Evolutionary conservation across 192 early-diverging fungal species (phyloP), one percentile per base, ranked within the genome.

Genomic region (Coemansia erecta): DNA sequence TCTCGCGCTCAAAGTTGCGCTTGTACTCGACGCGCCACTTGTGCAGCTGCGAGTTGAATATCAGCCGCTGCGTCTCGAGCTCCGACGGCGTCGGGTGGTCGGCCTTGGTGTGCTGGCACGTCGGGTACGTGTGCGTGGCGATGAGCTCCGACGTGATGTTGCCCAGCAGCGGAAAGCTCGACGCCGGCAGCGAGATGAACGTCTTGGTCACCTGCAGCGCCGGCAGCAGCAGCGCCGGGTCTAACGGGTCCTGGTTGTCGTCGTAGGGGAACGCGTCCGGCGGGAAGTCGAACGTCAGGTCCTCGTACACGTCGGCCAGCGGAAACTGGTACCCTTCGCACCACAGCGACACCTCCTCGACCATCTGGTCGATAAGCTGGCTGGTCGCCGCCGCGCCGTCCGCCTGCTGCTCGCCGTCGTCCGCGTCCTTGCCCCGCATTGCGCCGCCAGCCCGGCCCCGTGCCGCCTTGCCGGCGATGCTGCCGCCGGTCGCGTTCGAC

Each of bases 41-140:
- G 40, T 67, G 60, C 23, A 89, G 66, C 33, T 87, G 79, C 45
- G 87, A 85, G 58, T 90, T 89, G 37, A 87, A 86, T 9, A 90
- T 83, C 22, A 84, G 72, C 17, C 84, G 80, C 54, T 88, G 86
- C 35, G 82, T 68, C 42, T 91, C 89, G 31, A 91, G 76, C 63
- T 91, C 89, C 0, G 82, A 71, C 12, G 89, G 89, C 57, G 77
- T 77, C 58, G 83, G 83, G 45, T 82, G 82, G 35, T 85, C 83
- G 6, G 85, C 78, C 58, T 82, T 85, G 3, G 77, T 85, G 69
- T 91, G 89, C 60, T 86, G 68, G 66, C 89, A 91, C 19, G 82
- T 85, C 18, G 87, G 85, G 53, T 86, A 79, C 62, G 84, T 82
- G 64, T 90, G 89, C 63, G 81, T 85, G n/a, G 85, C 82, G 10